Base-by-base conservation (phyloP, 1,284 basidiomycete species). In the Cerrena zonata region DNA sequence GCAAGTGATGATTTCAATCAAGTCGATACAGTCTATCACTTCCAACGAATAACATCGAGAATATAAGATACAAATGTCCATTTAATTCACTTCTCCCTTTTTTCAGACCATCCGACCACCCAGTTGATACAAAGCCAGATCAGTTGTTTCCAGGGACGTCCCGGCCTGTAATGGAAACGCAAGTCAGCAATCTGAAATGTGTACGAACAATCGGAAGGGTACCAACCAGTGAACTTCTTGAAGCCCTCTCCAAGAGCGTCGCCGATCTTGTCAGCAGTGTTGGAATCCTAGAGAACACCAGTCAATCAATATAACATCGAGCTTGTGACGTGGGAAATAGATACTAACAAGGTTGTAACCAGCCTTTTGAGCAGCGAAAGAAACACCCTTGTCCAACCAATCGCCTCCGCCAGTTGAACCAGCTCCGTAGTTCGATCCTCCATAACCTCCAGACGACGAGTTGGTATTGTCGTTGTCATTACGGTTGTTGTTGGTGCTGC, bases 271-370 rank as follows among this genome's bases (percentile, higher is more conserved):
- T 61, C 30, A 10, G 69, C 67, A 7, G 72, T 75, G 13, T 49
- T 7, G 10, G 65, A 56, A 53, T 64, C 62, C 62, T 64, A 10
- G 37, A 36, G 24, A 36, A 25, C 36, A n/a, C n/a, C n/a, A n/a
- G n/a, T n/a, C n/a, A n/a, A n/a, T n/a, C n/a, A n/a, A n/a, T n/a
- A 18, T 13, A 18, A 42, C 2, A 42, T 38, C 19, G 34, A 43
- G 22, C 44, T 5, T 15, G 22, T 5, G n/a, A 13, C 5, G 2
- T 42, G 40, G 30, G 15, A 47, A 13, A n/a, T n/a, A n/a, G n/a
- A n/a, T n/a, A 68, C 75, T 52, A 55, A 80, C 78, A 4, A 79
- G 1, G 53, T 77, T 69, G 58, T 67, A 72, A 0, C 78, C 78
- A 27, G 70, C 71, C 58, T 72, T 69, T 53, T 67, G 54, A 4